Evolutionary conservation across 164 flowering plant genomes (phyloP), one percentile per base, ranked within the genome.

Genomic region (Platanus orientalis): DNA sequence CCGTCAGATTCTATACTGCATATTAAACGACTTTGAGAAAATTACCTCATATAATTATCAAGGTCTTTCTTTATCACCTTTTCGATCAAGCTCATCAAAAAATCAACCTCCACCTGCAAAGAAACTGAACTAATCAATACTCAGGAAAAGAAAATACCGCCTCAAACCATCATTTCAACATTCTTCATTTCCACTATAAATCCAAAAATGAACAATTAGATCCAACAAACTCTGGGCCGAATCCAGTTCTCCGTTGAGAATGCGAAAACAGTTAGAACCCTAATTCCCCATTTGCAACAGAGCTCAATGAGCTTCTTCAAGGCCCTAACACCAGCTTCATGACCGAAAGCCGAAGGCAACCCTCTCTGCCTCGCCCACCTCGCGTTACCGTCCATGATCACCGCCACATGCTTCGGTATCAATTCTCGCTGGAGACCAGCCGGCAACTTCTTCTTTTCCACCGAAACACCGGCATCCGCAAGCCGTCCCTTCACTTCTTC

Each of bases 361-460:
- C 84, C 84, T 23, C 78, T 77, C 60, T 30, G 57, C 53, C 71
- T 48, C 3, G 88, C 92, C 92, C 91, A 89, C 75, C 96, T 77
- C 60, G 60, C 80, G 56, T 85, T 89, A 14, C 93, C 91, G 55
- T 87, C 91, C 89, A 87, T 82, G 16, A 85, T 85, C 17, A 87
- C 71, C n/a, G 92, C 89, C 52, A 89, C 85, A 63, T 87, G 92
- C 12, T 61, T 75, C 65, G 92, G 90, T 81, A 85, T 74, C 59
- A 62, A 36, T 53, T 86, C 82, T 10, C 72, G 54, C 55, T 27
- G 53, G 17, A 85, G 80, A 12, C 79, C 85, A 17, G 28, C 68
- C 64, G 88, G 88, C 24, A 87, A 62, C 21, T 5, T 1, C 13
- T 13, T 56, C 20, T 70, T n/a, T 26, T 63, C 50, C 27, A 23